A percentile compares a stretch with the other conserved stretches of the same genome.
Evolutionary conservation across 257 asterid species (phyloP).

Genomic region (Penstemon davidsonii): DNA sequence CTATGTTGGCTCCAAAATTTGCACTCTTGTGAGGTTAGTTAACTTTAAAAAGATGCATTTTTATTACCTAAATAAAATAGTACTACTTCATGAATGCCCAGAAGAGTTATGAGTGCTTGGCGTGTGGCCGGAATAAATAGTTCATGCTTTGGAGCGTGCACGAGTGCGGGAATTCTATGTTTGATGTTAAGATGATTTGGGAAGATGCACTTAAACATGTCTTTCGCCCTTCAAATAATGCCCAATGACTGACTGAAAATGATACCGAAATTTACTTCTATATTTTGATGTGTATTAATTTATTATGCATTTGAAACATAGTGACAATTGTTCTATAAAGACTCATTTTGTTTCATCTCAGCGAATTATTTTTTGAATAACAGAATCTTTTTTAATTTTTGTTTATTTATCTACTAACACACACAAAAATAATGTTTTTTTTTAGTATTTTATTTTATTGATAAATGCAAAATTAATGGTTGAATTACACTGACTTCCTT

Average conservation of each 20-base stretch:
- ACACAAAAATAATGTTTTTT: too few species aligned
- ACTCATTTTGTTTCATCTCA: too few species aligned
- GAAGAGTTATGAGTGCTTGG: conserved; percentile 72
- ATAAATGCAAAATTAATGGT: too few species aligned
- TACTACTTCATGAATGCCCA: conserved; percentile 29
- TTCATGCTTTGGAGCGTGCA: conserved; percentile 57
- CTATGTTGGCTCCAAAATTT: conserved; percentile 67
- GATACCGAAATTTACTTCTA: too few species aligned
- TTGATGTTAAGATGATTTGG: conserved; percentile 49
- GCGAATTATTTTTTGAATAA: too few species aligned
- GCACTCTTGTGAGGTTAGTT: conserved; percentile 75
- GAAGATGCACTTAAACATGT: conserved; percentile 66
- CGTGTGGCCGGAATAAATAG: conserved; percentile 38
- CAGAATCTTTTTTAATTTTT: too few species aligned
- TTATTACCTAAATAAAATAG: conserved; percentile 12
- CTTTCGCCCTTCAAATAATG: conserved; percentile 45
- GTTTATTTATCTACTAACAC: too few species aligned
- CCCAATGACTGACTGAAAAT: conserved; percentile 17
- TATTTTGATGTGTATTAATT: conserved; percentile 5
- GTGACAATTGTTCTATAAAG: too few species aligned
- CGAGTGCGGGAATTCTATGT: conserved; percentile 62
- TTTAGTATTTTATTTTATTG: too few species aligned
- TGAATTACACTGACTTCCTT: too few species aligned
- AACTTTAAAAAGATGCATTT: neutral
- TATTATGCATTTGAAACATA: neutral